Evolutionary conservation across 352 stramenopile genomes (phyloP), one percentile per base, ranked within the genome.

Genomic region (Pythium brassicae): DNA sequence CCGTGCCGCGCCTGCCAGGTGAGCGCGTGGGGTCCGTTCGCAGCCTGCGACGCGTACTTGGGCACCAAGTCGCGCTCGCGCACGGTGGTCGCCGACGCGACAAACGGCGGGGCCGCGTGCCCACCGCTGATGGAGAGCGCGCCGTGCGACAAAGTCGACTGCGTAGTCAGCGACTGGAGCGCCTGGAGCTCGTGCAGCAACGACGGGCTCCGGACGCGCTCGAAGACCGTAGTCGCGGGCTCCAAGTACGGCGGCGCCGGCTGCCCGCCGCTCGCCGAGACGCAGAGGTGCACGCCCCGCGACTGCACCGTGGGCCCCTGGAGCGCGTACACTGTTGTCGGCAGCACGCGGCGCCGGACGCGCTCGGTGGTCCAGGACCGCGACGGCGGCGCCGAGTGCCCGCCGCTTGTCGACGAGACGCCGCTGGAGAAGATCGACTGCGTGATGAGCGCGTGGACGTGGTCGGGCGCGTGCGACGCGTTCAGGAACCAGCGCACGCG

Each of bases 141-240:
- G 0, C 32, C 59, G n/a, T 78, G 69, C 37, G 66, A 74, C 34
- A 76, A 75, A 29, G 65, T 81, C 2, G 68, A 89, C 56, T 89
- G 79, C 23, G 72, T 77, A 14, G 69, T 86, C 23, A 72, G 74
- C 39, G 67, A 71, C 2, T 89, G 77, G 74, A 69, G 62, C n/a
- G 34, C 57, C 0, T 88, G 70, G 50, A 61, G 61, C 42, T 15
- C 50, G 1, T 78, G 69, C 26, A 55, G 51, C 12, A 50, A 54
- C 27, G 53, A 54, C 7, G 44, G 37, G 10, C 20, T 46, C 35
- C 61, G 63, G 43, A 40, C 54, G 40, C 66, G 64, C 19, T 65
- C 58, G 12, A 59, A 65, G n/a, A 48, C 55, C 0, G 51, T 73
- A 10, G 27, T 58, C 17, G 65, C 64, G 4, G 46, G 48, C 1